Evolutionary conservation across 306 rosid genomes (phyloP), one percentile per base, ranked within the genome.

Genomic region (Purshia tridentata): DNA sequence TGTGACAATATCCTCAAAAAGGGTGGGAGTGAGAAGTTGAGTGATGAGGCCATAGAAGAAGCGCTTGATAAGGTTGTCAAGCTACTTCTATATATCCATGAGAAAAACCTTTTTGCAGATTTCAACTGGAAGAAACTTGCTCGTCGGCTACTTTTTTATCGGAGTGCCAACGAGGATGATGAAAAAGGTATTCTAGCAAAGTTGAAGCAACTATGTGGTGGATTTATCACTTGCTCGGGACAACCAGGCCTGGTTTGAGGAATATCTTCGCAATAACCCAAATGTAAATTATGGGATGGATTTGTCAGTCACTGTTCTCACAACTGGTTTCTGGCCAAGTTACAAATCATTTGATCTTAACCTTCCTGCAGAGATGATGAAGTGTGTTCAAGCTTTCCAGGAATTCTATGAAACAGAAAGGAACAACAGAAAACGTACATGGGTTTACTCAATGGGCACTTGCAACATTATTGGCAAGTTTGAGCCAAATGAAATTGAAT

Each of bases 101-200:
- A 89, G 79, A 91, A 91, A 80, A 92, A 91, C 76, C 76, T 91
- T 69, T 91, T 87, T 74, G 91, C 92, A 45, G 97, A 91, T 76
- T 91, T 91, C 67, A 89, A 91, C 83, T 85, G 97, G 84, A 91
- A 91, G 80, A 91, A 87, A 83, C 92, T 91, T 50, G 94, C 94
- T 41, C 89, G 92, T 7, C 81, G 94, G 65, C 84, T 91, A 29
- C 94, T 88, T 78, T 91, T 91, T 70, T 91, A 87, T 69, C 80
- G 79, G 67, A 91, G 92, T 80, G 86, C 89, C 18, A 85, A 85
- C 50, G 87, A 83, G n/a, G 92, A 91, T 62, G 86, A 83, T 77
- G 92, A 91, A 83, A 91, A 74, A 72, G 70, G 83, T 81, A 78
- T 87, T 67, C 79, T 91, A 72, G 81, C 85, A 3, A 85, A 83